Evolutionary conservation across 2,329 filamentous ascomycete species (phyloP), one percentile per base, ranked within the genome.

Genomic region (Sclerotinia nivalis): DNA sequence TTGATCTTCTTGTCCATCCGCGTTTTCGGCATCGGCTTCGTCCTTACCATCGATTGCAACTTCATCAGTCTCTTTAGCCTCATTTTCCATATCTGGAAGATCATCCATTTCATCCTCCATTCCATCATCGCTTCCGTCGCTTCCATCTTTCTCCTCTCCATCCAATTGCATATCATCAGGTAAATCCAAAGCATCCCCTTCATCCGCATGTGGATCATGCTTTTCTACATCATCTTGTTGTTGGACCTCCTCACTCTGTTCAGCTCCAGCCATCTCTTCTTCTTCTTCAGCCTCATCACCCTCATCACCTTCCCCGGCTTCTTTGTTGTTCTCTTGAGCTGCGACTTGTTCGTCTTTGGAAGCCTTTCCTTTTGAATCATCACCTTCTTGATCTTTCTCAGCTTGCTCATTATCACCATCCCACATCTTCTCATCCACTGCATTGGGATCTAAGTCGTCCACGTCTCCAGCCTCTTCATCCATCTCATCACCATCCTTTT

Each of bases 351-450:
- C 79, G 34, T 90, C 87, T 64, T 90, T 86, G 20, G 88, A 85
- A 72, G 89, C 85, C 77, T 91, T 86, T 0, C 89, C 90, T 76
- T 92, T 89, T 28, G 91, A 83, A 71, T 93, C 86, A 68, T 93
- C 89, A 8, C 88, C 90, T 77, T 93, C 84, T 76, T 93, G 91
- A 58, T 97, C 91, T 74, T 96, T 96, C 61, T 95, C 91, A 1
- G 91, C 89, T 58, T 94, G 86, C 61, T 90, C 85, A 56, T 93
- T 90, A 59, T 90, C 89, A 52, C 93, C 94, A 80, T 99, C 94
- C 96, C 96, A 99, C 87, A 98, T 93, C 84, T 98, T 99, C 82
- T 99, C 96, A 78, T 99, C 96, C 1, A 98, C 91, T 28, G 95
- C 92, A 22, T 89, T 91, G 18, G 93, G 91, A 75, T 97, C 95